These are phyloP conservation scores for Kuraishia borneana DNA, from an alignment of 805 yeast genomes.

Conservation along the genomic window DNA sequence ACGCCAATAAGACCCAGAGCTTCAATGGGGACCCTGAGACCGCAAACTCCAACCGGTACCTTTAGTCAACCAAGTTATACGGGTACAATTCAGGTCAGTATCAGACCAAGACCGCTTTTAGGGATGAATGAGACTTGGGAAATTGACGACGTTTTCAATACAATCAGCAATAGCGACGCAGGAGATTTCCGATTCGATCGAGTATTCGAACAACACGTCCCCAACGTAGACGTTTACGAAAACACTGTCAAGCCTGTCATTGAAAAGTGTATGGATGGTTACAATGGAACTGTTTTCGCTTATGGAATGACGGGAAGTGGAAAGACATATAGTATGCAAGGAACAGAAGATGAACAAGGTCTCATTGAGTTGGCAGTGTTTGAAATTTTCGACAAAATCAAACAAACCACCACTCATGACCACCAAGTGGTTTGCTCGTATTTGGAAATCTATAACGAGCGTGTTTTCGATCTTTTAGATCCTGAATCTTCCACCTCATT, in stretches of 20 bases:
- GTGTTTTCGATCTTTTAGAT: conserved; percentile 62
- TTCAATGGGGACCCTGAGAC: conserved; percentile 6
- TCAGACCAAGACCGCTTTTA: conserved; percentile 61
- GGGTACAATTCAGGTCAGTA: conserved; percentile 67
- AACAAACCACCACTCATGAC: conserved; percentile 10
- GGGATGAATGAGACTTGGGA: conserved; percentile 22
- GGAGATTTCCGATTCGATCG: conserved; percentile 70
- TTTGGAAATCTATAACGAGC: conserved; percentile 81
- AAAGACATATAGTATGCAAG: conserved; percentile 81
- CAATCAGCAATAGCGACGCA: conserved; percentile 38
- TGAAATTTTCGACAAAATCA: conserved; percentile 32
- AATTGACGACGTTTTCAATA: conserved; percentile 24
- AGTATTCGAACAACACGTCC: conserved; percentile 49
- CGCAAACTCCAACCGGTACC: conserved; percentile 5
- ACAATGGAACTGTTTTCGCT: conserved; percentile 83
- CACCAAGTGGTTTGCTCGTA: conserved; percentile 55
- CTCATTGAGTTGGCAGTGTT: conserved; percentile 58
- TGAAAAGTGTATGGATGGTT: conserved; percentile 55
- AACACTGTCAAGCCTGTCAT: conserved; percentile 41
- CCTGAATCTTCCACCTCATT: conserved; percentile 19
- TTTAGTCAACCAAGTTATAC: conserved; percentile 26
- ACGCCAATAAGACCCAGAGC: conserved; percentile 10
- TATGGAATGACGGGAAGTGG: conserved; percentile 95
- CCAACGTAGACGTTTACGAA: conserved; percentile 53
- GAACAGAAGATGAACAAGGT: conserved; percentile 52